Evolutionary conservation across 352 stramenopile species (phyloP).

Genomic region (Bremia lactucae): DNA sequence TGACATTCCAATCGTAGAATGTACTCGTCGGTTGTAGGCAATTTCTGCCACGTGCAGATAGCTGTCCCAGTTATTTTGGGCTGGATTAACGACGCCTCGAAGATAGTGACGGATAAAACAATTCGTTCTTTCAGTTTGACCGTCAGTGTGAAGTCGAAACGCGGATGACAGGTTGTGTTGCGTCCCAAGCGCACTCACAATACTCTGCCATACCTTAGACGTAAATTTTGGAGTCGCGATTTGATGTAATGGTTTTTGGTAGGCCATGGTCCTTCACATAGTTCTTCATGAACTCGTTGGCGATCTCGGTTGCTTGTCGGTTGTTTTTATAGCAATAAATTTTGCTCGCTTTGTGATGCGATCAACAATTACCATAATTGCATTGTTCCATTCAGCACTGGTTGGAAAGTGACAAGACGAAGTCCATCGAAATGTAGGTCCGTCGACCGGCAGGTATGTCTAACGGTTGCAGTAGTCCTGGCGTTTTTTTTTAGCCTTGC

Average conservation of each 20-base stretch:
- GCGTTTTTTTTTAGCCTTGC: slow-evolving; percentile 3
- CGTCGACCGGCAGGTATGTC: neutral
- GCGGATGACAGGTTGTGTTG: neutral
- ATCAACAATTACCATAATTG: neutral
- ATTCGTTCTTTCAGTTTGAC: slow-evolving; percentile 5
- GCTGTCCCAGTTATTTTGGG: no score
- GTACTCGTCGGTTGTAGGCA: slow-evolving; percentile 8
- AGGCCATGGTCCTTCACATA: slow-evolving; percentile 6
- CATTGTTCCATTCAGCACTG: neutral
- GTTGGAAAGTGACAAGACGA: neutral
- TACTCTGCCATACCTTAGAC: slow-evolving; percentile 2
- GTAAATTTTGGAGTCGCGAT: neutral
- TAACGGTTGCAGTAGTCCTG: neutral
- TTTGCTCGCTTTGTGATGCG: neutral
- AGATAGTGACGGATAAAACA: slow-evolving; percentile 10
- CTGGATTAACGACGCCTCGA: no score
- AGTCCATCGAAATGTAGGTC: neutral
- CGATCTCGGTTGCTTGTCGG: neutral
- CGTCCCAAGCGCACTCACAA: neutral
- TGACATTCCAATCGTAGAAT: slow-evolving; percentile 7
- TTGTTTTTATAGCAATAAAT: neutral
- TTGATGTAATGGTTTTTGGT: neutral
- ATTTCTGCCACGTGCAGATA: slow-evolving; percentile 10
- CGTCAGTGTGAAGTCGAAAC: slow-evolving; percentile 1
- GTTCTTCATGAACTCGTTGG: neutral